Evolutionary conservation across 768 basidiomycete genomes (phyloP).

Genomic region (Phaffia australis): DNA sequence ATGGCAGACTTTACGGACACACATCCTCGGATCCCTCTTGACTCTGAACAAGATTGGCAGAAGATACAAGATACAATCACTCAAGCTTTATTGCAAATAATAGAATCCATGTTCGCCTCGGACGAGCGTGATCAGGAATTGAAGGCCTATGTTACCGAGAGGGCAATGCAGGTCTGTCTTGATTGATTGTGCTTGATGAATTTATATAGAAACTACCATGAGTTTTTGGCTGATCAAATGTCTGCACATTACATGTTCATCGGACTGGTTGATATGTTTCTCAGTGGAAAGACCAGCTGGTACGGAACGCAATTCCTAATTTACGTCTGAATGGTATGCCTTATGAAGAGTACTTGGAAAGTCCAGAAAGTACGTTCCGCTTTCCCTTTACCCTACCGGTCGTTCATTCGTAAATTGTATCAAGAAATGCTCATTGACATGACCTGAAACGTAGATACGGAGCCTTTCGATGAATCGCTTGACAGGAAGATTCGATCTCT

Average conservation of each 20-base stretch:
- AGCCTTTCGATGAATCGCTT: conserved; percentile 23
- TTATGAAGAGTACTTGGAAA: conserved; percentile 11
- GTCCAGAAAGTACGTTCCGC: conserved; percentile 7
- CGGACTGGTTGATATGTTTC: background rate
- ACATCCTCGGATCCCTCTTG: conserved; percentile 5
- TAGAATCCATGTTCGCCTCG: background rate
- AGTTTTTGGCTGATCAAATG: background rate
- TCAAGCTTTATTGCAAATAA: background rate
- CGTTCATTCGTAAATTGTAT: background rate
- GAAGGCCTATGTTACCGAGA: conserved; percentile 7
- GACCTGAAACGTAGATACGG: conserved; percentile 13
- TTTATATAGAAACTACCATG: too few species aligned
- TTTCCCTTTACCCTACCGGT: background rate
- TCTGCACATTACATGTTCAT: background rate
- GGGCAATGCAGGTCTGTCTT: conserved; percentile 13
- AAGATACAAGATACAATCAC: conserved; percentile 8
- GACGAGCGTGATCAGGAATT: background rate
- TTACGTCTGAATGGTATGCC: conserved; percentile 10
- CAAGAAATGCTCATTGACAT: background rate
- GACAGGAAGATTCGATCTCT: conserved; percentile 22
- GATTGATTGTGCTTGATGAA: too few species aligned
- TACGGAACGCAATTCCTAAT: conserved; percentile 5
- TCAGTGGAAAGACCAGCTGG: conserved; percentile 9
- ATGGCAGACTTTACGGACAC: too few species aligned
- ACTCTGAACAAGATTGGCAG: background rate